Percentiles rank a stretch among this genome's conserved stretches.
These are phyloP conservation scores for Camillea tinctor DNA, from an alignment of 2,329 filamentous ascomycete genomes.

Conservation along the genomic window DNA sequence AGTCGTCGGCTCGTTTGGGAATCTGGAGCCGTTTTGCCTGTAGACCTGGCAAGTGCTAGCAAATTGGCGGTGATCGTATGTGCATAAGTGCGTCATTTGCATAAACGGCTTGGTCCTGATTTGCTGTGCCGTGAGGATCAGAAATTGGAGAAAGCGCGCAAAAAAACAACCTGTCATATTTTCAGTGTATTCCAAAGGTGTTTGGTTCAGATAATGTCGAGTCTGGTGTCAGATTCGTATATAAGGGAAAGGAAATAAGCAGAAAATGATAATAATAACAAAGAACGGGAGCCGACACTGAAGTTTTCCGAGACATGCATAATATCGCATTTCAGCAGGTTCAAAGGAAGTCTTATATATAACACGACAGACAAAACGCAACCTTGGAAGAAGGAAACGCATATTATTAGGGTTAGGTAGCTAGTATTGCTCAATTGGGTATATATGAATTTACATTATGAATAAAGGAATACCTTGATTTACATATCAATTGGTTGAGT, in stretches of 20 bases:
- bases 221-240: neutral
- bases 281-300: neutral
- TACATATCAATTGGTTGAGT: no score
- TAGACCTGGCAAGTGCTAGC: neutral
- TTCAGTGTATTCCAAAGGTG: neutral
- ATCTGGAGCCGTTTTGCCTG: neutral
- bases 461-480: no score
- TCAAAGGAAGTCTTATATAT: no score
- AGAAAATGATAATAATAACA: no score
- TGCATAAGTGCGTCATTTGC: neutral
- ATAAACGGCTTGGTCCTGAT: neutral
- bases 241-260: neutral
- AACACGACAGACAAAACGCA: no score
- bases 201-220: neutral
- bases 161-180: neutral
- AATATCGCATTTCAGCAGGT: no score
- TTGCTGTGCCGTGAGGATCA: neutral
- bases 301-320: neutral
- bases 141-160: neutral
- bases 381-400: no score
- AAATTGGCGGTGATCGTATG: neutral
- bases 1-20: neutral
- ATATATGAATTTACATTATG: no score
- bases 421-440: no score
- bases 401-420: no score